Conservation (phyloP, 169 alveolate species). For the Miamiensis avidus region DNA sequence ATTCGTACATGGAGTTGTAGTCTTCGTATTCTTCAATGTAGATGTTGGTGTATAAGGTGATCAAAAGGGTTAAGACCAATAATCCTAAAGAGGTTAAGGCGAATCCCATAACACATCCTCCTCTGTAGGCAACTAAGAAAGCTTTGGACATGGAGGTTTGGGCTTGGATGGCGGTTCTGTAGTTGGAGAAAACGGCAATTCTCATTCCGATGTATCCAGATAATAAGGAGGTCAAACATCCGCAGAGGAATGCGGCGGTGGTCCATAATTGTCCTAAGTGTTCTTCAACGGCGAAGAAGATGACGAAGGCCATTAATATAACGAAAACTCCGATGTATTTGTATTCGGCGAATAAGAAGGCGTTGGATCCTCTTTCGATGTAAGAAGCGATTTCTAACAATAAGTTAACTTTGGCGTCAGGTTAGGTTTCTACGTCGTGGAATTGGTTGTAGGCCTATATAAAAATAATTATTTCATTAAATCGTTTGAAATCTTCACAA, state of each 20-base stretch:
- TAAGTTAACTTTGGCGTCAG: slow-evolving; percentile 13
- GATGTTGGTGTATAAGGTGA: slow-evolving; percentile 52
- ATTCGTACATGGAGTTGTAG: slow-evolving; percentile 57
- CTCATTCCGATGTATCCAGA: slow-evolving; percentile 86
- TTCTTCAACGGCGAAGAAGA: slow-evolving; percentile 63
- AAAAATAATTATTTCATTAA: too few species aligned
- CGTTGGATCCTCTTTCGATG: slow-evolving; percentile 89
- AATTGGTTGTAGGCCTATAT: slow-evolving; percentile 23
- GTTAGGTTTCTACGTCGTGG: slow-evolving; percentile 20
- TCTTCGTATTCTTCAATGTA: slow-evolving; percentile 39
- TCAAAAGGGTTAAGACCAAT: slow-evolving; percentile 47
- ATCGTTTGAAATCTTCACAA: too few species aligned
- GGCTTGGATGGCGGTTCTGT: slow-evolving; percentile 60
- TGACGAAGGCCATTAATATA: slow-evolving; percentile 73
- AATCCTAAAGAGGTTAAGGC: slow-evolving; percentile 67
- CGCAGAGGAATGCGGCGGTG: slow-evolving; percentile 84
- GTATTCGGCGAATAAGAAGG: slow-evolving; percentile 89
- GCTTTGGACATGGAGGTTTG: slow-evolving; percentile 48
- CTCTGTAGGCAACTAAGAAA: slow-evolving; percentile 71
- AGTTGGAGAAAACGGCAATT: slow-evolving; percentile 67
- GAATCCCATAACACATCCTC: slow-evolving; percentile 75
- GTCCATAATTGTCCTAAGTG: slow-evolving; percentile 69
- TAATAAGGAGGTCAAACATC: slow-evolving; percentile 87
- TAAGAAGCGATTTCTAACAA: slow-evolving; percentile 61
- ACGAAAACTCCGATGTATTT: slow-evolving; percentile 80